A percentile compares a stretch with the other conserved stretches of the same genome.
These are phyloP conservation scores for Effrenium voratum DNA, from an alignment of 73 alveolate species.

Conservation along the genomic window DNA sequence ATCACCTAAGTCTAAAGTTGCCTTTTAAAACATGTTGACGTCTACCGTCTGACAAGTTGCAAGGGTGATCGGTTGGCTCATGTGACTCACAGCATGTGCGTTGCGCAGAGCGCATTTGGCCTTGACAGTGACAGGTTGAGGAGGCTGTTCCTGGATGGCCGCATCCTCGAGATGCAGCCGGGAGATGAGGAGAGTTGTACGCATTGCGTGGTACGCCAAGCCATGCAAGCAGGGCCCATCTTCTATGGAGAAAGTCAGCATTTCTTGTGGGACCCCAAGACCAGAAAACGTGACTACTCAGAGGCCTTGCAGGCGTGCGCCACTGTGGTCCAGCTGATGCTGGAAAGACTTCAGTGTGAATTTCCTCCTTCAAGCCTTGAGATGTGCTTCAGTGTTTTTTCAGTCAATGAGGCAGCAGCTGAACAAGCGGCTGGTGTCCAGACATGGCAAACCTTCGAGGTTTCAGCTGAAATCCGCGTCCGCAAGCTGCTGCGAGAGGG, in stretches of 20 bases:
- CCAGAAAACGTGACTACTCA: background rate
- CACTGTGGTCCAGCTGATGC: background rate
- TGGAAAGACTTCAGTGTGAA: background rate
- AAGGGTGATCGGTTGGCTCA: no score
- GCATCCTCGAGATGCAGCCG: background rate
- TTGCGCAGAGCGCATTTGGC: background rate
- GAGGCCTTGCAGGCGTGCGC: background rate
- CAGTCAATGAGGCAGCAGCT: background rate
- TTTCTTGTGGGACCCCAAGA: background rate
- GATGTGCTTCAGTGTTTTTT: background rate
- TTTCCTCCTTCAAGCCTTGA: background rate
- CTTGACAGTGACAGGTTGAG: background rate
- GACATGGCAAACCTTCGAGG: background rate
- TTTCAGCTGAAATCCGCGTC: background rate
- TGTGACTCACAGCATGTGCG: no score
- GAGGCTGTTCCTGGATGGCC: background rate
- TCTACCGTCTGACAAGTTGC: no score
- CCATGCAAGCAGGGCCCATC: background rate
- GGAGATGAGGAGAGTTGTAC: background rate
- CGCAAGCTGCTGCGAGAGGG: background rate
- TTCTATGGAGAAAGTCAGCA: background rate
- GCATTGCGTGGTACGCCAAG: background rate
- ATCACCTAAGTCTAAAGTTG: no score
- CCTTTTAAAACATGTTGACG: no score
- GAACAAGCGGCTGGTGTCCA: background rate